Conservation (phyloP, 2,329 filamentous ascomycete species). For the Trichophyton equinum region DNA sequence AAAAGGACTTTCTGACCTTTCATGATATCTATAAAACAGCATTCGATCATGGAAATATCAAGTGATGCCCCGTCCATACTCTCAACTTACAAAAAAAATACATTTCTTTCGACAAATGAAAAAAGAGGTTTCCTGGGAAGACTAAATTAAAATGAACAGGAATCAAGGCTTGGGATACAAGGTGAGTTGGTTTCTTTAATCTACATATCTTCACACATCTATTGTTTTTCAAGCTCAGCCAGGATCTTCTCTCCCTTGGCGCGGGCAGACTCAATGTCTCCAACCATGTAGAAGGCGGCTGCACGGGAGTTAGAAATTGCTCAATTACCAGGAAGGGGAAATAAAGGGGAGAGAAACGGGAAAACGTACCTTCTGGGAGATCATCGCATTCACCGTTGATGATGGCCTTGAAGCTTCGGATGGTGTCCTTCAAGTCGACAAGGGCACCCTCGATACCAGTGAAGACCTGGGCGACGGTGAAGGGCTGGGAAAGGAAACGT, state of each 20-base stretch:
- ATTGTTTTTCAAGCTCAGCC: constrained; percentile 64
- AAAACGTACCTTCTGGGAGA: constrained; percentile 67
- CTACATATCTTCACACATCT: constrained; percentile 12
- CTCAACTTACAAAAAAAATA: constrained; percentile 4
- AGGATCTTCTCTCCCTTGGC: constrained; percentile 99
- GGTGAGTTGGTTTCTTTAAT: constrained; percentile 8
- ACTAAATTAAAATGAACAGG: constrained; percentile 5
- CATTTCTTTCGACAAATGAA: constrained; percentile 4
- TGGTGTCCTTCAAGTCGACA: constrained; percentile 98
- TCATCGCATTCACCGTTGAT: constrained; percentile 89
- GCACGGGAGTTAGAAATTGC: constrained; percentile 6
- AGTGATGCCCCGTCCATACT: constrained; percentile 2
- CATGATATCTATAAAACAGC: constrained; percentile 4
- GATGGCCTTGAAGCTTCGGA: constrained; percentile 93
- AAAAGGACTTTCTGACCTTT: constrained; percentile 3
- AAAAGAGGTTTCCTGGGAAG: constrained; percentile 3
- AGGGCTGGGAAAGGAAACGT: constrained; percentile 98
- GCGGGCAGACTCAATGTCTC: constrained; percentile 82
- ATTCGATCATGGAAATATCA: constrained; percentile 4
- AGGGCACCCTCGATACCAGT: constrained; percentile 86
- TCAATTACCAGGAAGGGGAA: constrained; percentile 6
- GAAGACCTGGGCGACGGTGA: constrained; percentile 68
- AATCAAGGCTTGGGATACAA: constrained; percentile 4
- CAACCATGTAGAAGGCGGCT: constrained; percentile 92
- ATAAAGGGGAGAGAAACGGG: background rate